Percentiles rank a stretch among this genome's conserved stretches.
Evolutionary conservation across 2,329 filamentous ascomycete genomes (phyloP).

Genomic region (Fusarium nodosum): DNA sequence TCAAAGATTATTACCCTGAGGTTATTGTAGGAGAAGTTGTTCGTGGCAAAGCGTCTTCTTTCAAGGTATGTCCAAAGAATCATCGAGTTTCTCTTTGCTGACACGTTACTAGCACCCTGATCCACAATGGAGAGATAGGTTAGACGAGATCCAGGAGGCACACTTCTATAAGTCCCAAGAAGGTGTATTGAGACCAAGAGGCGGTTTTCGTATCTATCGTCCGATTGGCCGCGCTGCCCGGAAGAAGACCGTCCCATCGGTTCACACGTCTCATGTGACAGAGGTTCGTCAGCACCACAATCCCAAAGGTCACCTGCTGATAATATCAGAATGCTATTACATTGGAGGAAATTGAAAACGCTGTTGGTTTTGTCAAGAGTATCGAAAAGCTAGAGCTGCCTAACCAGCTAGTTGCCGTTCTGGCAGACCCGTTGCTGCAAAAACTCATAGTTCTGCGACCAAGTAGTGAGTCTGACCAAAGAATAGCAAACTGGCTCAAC

Average conservation of each 20-base stretch:
- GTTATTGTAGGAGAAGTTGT: constrained; percentile 81
- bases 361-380: constrained; percentile 76
- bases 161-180: constrained; percentile 64
- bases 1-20: constrained; percentile 91
- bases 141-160: constrained; percentile 75
- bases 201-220: constrained; percentile 74
- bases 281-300: constrained; percentile 63
- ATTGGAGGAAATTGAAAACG: constrained; percentile 82
- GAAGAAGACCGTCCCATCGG: constrained; percentile 69
- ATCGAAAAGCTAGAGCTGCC: constrained; percentile 85
- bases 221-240: constrained; percentile 52
- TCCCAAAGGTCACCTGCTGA: constrained; percentile 26
- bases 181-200: constrained; percentile 52
- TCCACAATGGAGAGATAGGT: constrained; percentile 76
- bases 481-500: constrained; percentile 71
- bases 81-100: neutral
- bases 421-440: constrained; percentile 82
- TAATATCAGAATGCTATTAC: constrained; percentile 68
- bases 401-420: constrained; percentile 82
- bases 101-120: constrained; percentile 73
- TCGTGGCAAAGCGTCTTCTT: constrained; percentile 70
- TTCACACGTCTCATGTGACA: constrained; percentile 80
- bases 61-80: constrained; percentile 61
- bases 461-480: constrained; percentile 62
- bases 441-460: constrained; percentile 79